Evolutionary conservation across 2,329 filamentous ascomycete genomes (phyloP), one percentile per base, ranked within the genome.

Genomic region (Xylariales sp.): DNA sequence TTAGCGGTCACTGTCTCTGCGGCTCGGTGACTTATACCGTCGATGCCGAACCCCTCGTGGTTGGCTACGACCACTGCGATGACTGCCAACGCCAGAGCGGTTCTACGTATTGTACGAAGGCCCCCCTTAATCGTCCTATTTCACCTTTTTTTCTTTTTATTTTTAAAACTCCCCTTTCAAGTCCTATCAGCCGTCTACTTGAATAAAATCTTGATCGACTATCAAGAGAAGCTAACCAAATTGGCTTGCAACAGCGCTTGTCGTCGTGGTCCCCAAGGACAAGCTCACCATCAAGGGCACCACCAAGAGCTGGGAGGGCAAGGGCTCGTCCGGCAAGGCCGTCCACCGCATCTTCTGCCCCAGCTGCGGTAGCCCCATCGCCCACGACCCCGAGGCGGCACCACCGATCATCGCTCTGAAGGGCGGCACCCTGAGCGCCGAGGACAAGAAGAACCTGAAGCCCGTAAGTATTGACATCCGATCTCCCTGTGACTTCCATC

Each of bases 71-170:
- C 56, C 81, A 85, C 68, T 85, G 81, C 53, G 81, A 85, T 55
- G 81, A 84, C 63, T 85, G 81, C 71, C 81, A 85, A 63, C 78
- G 81, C 54, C 81, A 85, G 64, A 74, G 64, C 35, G 81, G 81
- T 47, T 83, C 78, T 14, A 83, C 81, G 41, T 85, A 85, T 61
- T 84, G 76, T 80, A 61, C 46, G 73, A 14, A 14, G n/a, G n/a
- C n/a, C n/a, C n/a, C n/a, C n/a, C n/a, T n/a, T n/a, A n/a, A n/a
- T n/a, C n/a, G n/a, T n/a, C n/a, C n/a, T 25, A n/a, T 8, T 8
- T 56, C 33, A 15, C 34, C 15, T 29, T 21, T 31, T 28, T 34
- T 13, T 18, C 21, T 28, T 17, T 13, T 20, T 13, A 18, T n/a
- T 14, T 29, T 28, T 21, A n/a, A 14, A 4, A 5, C 13, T 13